Evolutionary conservation across 306 rosid genomes (phyloP), one percentile per base, ranked within the genome.

Genomic region (Erythrophleum fordii): DNA sequence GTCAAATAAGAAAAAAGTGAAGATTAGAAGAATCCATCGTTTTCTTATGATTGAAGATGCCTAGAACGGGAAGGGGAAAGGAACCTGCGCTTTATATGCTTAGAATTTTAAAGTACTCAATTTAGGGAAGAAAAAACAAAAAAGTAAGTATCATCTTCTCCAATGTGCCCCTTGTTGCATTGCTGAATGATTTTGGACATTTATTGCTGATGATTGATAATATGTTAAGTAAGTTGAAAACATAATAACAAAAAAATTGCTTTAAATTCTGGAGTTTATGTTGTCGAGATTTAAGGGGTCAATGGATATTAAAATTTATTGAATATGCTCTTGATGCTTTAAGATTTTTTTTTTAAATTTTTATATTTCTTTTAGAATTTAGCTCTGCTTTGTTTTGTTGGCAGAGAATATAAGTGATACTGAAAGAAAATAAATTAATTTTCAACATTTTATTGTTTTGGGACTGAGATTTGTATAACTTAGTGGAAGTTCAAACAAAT

Each of bases 341-440:
- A 22, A 48, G 34, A 56, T 46, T 62, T 62, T 62, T 8, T 65
- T 20, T 77, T 34, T 34, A 4, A 13, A 18, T n/a, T 41, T 11
- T 0, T 68, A 28, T 13, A 5, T 64, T 64, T 26, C 18, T 22
- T 64, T 0, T 41, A 2, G 41, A 67, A 52, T 51, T 66, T 17
- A 49, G 53, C 17, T 66, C 25, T 65, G 5, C 22, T 18, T 65
- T 46, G 2, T 23, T 60, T 64, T 46, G 72, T 61, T 29, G 29
- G 37, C 73, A 46, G 73, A 65, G 25, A 77, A 39, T 56, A 72
- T 75, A 62, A 34, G n/a, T 9, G n/a, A 35, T 49, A 77, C 51
- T 64, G 39, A 64, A 64, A 28, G 80, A 49, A 65, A 77, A 64
- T 64, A 65, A 48, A 34, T 14, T 77, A 23, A 22, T 31, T 76